Evolutionary conservation across 768 basidiomycete species (phyloP), one percentile per base, ranked within the genome.

Genomic region (Lactarius hatsudake): DNA sequence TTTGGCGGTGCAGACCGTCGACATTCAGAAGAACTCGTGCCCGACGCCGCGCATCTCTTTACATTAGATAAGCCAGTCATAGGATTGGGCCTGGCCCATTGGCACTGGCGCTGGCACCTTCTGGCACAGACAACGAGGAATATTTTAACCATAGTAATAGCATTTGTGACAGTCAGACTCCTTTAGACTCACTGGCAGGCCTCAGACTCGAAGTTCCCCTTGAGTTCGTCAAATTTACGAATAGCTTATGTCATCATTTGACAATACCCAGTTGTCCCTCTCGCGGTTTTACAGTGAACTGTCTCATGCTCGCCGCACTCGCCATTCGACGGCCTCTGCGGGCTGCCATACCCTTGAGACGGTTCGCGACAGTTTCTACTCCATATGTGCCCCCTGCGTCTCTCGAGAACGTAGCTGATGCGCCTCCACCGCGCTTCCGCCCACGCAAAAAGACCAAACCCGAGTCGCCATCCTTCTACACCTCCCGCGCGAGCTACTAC

Each of bases 401-500:
- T 18, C 71, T 76, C 55, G 61, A 72, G 48, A 56, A 71, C 30
- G 65, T 72, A 42, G 55, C 58, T 63, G 68, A 63, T 28, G 59
- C 56, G 32, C 67, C 63, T 0, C 60, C 59, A 30, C 48, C 67
- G 1, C 63, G 4, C 23, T 59, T 51, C 57, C 65, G 62, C 40
- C 20, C 56, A 9, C 62, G 7, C 66, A 55, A 55, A 61, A 72
- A 73, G 61, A 56, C 73, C 61, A 73, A 77, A 70, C 93, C 93
- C 0, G 77, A 81, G 23, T 90, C 92, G 9, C 86, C 93, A 26
- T 86, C 85, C 58, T 96, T 94, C 79, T 97, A 92, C 80, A 93
- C 94, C 20, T 89, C 88, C 18, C 87, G 89, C 40, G 80, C 90
- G 1, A 79, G 80, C 28, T 95, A 87, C 79, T 87, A 87, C 75